Conservation (phyloP, 495 filamentous ascomycete species). For the Penicillium bovifimosum region DNA sequence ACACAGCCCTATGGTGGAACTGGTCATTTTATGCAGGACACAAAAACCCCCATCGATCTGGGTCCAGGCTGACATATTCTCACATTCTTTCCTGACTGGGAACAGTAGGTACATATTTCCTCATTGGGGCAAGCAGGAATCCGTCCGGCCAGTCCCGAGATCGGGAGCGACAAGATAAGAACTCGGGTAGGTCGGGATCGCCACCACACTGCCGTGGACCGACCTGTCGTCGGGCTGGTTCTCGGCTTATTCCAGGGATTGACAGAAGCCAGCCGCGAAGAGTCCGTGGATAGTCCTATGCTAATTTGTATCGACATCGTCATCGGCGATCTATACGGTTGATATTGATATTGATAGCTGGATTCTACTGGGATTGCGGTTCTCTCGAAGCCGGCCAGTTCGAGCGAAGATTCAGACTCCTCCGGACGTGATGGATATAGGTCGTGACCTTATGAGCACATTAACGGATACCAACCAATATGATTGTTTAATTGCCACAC, state of each 20-base stretch:
- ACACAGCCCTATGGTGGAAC: too few relatives aligned
- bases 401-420: too few relatives aligned
- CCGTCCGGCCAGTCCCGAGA: not conserved
- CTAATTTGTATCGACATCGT: too few relatives aligned
- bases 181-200: slow-evolving; percentile 9
- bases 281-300: too few relatives aligned
- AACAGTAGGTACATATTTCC: not conserved
- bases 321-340: too few relatives aligned
- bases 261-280: too few relatives aligned
- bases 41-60: not conserved
- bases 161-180: not conserved
- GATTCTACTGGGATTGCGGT: too few relatives aligned
- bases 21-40: too few relatives aligned
- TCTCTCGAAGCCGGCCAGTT: too few relatives aligned
- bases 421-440: too few relatives aligned
- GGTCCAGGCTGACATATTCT: not conserved
- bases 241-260: not conserved
- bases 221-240: not conserved
- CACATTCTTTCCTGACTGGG: not conserved
- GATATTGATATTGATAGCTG: too few relatives aligned
- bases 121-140: not conserved
- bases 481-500: not conserved
- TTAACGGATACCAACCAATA: not conserved
- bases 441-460: not conserved
- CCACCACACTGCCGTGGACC: not conserved